Conservation (phyloP, 768 basidiomycete species). For the Termitomyces sp. region DNA sequence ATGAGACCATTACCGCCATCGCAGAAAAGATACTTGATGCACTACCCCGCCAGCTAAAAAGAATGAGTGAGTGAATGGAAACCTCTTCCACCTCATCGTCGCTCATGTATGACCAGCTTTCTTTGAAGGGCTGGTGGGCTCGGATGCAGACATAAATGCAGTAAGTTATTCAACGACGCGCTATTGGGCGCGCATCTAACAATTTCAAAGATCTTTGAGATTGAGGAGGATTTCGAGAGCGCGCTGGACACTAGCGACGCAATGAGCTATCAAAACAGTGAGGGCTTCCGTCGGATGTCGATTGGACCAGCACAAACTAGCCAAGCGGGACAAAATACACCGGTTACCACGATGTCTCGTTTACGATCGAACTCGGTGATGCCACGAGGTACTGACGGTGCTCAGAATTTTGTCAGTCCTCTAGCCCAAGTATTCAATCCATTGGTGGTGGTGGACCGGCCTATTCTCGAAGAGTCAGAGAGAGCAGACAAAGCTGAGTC, state of each 20-base stretch:
- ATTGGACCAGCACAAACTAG: constrained; percentile 1
- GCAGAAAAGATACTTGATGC: constrained; percentile 71
- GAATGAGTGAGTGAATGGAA: constrained; percentile 53
- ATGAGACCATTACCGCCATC: constrained; percentile 66
- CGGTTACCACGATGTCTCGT: constrained; percentile 26
- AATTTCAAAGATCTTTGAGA: constrained; percentile 63
- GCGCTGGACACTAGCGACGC: constrained; percentile 51
- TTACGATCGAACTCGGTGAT: constrained; percentile 42
- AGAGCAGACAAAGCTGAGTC: constrained; percentile 12
- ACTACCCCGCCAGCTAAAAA: constrained; percentile 71
- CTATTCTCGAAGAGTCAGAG: constrained; percentile 29
- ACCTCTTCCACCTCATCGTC: background rate
- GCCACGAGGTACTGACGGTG: constrained; percentile 29
- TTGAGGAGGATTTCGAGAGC: constrained; percentile 64
- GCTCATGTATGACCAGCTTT: constrained; percentile 43
- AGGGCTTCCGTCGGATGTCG: constrained; percentile 17
- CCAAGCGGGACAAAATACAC: constrained; percentile 5
- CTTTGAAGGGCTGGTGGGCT: constrained; percentile 76
- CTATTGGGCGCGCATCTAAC: background rate
- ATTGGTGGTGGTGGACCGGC: constrained; percentile 48
- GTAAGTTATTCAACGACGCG: constrained; percentile 35
- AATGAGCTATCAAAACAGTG: constrained; percentile 12
- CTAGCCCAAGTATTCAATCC: constrained; percentile 76
- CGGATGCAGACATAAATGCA: constrained; percentile 68
- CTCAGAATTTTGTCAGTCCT: constrained; percentile 50